Evolutionary conservation across 2,329 filamentous ascomycete species (phyloP).

Genomic region (Phoma sp.): DNA sequence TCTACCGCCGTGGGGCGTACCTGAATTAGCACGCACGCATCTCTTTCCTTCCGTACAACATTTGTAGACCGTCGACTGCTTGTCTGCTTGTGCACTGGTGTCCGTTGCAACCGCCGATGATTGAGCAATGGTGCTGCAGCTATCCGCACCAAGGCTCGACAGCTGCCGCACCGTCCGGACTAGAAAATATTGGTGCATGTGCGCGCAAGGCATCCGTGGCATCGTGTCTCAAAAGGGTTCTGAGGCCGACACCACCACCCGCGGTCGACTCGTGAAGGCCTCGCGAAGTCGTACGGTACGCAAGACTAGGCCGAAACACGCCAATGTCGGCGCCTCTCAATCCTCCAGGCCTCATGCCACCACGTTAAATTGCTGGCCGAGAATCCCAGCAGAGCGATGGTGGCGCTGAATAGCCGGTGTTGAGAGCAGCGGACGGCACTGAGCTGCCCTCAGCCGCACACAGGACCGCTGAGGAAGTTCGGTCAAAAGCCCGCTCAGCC

Average conservation of each 20-base stretch:
- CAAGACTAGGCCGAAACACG: constrained; percentile 30
- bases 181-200: constrained; percentile 25
- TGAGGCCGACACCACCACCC: constrained; percentile 22
- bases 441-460: constrained; percentile 1
- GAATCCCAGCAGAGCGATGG: constrained; percentile 9
- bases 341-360: constrained; percentile 22
- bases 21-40: constrained; percentile 13
- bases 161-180: constrained; percentile 21
- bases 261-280: constrained; percentile 26
- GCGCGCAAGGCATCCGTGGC: constrained; percentile 20
- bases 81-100: constrained; percentile 5
- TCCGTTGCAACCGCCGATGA: constrained; percentile 10
- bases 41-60: not conserved
- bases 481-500: not conserved
- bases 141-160: constrained; percentile 1
- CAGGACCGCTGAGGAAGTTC: not conserved
- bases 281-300: constrained; percentile 19
- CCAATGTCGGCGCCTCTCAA: constrained; percentile 20
- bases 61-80: constrained; percentile 6
- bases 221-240: constrained; percentile 24
- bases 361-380: constrained; percentile 22
- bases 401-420: constrained; percentile 7
- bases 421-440: not conserved
- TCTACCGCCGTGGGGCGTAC: constrained; percentile 13
- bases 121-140: constrained; percentile 6